Conservation (phyloP, 176 grass and related monocot genomes). For the Pharus latifolius region DNA sequence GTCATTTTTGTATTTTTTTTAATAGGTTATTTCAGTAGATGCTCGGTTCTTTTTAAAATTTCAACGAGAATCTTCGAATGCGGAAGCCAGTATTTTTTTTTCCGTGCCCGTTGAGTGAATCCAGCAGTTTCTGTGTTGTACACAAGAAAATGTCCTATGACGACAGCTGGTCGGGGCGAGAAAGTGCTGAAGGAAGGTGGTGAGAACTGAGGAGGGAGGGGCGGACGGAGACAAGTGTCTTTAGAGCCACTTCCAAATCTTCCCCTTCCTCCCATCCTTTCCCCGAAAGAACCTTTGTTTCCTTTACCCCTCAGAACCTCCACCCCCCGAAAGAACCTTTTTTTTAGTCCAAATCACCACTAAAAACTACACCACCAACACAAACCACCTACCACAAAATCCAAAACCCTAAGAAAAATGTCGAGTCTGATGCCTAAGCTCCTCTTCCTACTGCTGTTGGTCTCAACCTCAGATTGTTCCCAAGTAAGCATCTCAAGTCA, state of each 20-base stretch:
- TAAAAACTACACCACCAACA: background rate
- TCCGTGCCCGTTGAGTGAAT: background rate
- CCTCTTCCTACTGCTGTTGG: slow-evolving; percentile 9
- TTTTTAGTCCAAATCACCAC: background rate
- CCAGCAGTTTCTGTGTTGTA: background rate
- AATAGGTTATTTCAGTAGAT: too few relatives aligned
- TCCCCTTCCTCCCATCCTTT: slow-evolving; percentile 2
- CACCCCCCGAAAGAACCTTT: background rate
- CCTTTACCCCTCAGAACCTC: too few relatives aligned
- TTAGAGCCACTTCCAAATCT: background rate
- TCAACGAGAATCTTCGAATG: too few relatives aligned
- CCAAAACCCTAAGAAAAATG: slow-evolving; percentile 1
- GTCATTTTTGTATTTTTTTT: too few relatives aligned
- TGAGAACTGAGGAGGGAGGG: too few relatives aligned
- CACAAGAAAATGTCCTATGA: background rate
- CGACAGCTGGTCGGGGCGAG: slow-evolving; percentile 21
- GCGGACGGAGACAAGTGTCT: too few relatives aligned
- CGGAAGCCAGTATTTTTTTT: too few relatives aligned
- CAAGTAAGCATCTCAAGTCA: background rate
- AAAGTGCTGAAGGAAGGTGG: too few relatives aligned
- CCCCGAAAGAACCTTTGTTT: background rate
- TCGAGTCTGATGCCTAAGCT: background rate
- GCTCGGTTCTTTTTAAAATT: too few relatives aligned
- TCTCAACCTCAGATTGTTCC: slow-evolving; percentile 3
- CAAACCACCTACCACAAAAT: too few relatives aligned